Percentiles rank a stretch among this genome's conserved stretches.
Conservation (phyloP, 345 rosid species). For the Salix exigua region DNA sequence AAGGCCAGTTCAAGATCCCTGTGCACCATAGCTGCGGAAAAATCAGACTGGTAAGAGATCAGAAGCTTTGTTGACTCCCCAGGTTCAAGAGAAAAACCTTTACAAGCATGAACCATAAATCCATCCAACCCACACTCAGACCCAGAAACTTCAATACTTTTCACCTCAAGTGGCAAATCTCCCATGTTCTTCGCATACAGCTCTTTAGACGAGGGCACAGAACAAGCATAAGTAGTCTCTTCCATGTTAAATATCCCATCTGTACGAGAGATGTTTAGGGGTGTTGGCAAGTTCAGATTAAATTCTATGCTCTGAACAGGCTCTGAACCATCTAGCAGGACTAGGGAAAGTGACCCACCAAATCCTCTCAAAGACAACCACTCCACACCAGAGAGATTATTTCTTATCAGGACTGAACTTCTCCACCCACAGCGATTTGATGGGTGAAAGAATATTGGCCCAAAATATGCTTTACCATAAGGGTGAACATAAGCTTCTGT, state of each 20-base stretch:
- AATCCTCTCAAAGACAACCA: constrained; percentile 61
- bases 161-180: constrained; percentile 61
- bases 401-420: constrained; percentile 61
- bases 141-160: constrained; percentile 54
- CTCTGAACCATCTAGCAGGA: constrained; percentile 47
- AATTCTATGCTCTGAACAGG: constrained; percentile 55
- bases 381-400: constrained; percentile 76
- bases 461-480: constrained; percentile 45
- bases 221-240: constrained; percentile 41
- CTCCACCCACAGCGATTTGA: constrained; percentile 60
- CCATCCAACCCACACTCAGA: constrained; percentile 47
- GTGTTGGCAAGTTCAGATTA: constrained; percentile 37
- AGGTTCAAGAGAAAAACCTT: constrained; percentile 52
- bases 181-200: constrained; percentile 56
- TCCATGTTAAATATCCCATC: constrained; percentile 29
- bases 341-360: constrained; percentile 53
- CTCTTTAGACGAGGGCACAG: constrained; percentile 50
- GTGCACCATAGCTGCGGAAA: constrained; percentile 42
- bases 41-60: constrained; percentile 51
- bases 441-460: constrained; percentile 65
- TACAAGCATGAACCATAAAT: constrained; percentile 52
- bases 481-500: constrained; percentile 60
- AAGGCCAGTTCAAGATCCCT: constrained; percentile 56
- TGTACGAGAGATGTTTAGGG: constrained; percentile 37
- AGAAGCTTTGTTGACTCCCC: constrained; percentile 58